phyloP scores from a whole-genome alignment of 176 grass and related monocot species.

The Lolium rigidum region DNA sequence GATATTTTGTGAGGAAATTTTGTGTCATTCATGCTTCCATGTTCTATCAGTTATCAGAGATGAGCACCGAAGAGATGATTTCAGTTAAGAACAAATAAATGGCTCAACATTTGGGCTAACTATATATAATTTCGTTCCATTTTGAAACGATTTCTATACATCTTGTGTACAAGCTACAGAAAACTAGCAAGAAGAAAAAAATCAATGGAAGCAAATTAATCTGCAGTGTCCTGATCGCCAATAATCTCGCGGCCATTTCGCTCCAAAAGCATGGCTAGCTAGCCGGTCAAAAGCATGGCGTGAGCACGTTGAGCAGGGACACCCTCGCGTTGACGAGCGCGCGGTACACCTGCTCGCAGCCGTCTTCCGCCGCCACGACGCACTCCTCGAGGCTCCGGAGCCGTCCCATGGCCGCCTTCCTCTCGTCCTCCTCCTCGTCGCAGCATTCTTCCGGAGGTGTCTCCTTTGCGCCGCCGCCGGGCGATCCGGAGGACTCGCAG shows the following conservation, averaged over 20 bases:
- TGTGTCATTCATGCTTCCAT: not conserved
- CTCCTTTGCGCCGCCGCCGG: not conserved
- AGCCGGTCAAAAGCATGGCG: constrained; percentile 54
- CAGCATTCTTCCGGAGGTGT: constrained; percentile 22
- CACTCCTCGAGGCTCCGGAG: constrained; percentile 53
- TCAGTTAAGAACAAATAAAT: not conserved
- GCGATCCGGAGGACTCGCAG: not conserved
- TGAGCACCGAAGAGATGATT: not conserved
- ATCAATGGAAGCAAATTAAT: not conserved
- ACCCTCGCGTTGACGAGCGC: constrained; percentile 70
- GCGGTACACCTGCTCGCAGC: constrained; percentile 67
- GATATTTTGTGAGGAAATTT: not conserved
- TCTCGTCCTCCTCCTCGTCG: constrained; percentile 61
- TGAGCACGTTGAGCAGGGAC: constrained; percentile 66
- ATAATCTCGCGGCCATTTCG: constrained; percentile 7
- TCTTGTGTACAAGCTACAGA: constrained; percentile 15
- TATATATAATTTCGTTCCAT: constrained; percentile 33
- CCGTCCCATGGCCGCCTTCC: constrained; percentile 53
- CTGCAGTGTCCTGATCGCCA: not conserved
- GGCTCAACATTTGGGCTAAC: not conserved
- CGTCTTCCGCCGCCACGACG: constrained; percentile 58
- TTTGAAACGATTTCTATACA: constrained; percentile 38
- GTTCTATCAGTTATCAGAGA: not conserved
- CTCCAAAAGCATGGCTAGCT: not conserved
- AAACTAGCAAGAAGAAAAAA: constrained; percentile 17